These are phyloP conservation scores for Saccharomycopsis hybrid DNA, from an alignment of 1,139 yeast species.

Conservation along the genomic window DNA sequence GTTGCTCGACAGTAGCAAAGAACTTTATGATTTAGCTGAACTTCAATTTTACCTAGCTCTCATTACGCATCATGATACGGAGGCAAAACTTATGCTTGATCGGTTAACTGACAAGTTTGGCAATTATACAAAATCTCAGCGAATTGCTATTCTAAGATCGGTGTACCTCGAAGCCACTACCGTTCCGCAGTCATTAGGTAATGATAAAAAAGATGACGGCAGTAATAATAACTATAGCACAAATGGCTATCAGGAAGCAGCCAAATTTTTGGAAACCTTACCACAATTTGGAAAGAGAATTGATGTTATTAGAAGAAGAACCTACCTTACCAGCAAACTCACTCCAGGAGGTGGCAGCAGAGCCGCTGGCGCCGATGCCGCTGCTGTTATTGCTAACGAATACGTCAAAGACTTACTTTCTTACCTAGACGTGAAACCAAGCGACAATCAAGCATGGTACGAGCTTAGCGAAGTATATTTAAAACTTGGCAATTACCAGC, in stretches of 20 bases:
- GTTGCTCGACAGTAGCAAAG: slow-evolving; percentile 31
- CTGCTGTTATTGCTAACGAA: no score
- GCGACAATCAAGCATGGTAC: slow-evolving; percentile 72
- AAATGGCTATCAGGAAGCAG: no score
- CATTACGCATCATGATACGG: slow-evolving; percentile 59
- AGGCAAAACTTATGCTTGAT: slow-evolving; percentile 62
- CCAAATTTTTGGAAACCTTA: slow-evolving; percentile 7
- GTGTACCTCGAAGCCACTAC: slow-evolving; percentile 52
- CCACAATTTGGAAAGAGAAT: slow-evolving; percentile 28
- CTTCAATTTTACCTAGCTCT: slow-evolving; percentile 65
- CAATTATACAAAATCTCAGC: slow-evolving; percentile 40
- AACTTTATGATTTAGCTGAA: slow-evolving; percentile 57
- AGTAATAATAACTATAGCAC: slow-evolving; percentile 6
- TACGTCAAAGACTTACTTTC: slow-evolving; percentile 46
- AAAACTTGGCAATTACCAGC: slow-evolving; percentile 54
- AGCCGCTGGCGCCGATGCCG: no score
- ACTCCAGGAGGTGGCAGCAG: not conserved
- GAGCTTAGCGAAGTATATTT: slow-evolving; percentile 64
- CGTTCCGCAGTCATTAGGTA: slow-evolving; percentile 29
- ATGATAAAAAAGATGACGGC: not conserved
- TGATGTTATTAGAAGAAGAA: slow-evolving; percentile 32
- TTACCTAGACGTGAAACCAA: slow-evolving; percentile 53
- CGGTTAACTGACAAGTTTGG: slow-evolving; percentile 62
- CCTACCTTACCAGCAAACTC: slow-evolving; percentile 25
- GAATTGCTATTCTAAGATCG: slow-evolving; percentile 51